Evolutionary conservation across 1,139 yeast genomes (phyloP), one percentile per base, ranked within the genome.

Genomic region (Yamadazyma triangularis): DNA sequence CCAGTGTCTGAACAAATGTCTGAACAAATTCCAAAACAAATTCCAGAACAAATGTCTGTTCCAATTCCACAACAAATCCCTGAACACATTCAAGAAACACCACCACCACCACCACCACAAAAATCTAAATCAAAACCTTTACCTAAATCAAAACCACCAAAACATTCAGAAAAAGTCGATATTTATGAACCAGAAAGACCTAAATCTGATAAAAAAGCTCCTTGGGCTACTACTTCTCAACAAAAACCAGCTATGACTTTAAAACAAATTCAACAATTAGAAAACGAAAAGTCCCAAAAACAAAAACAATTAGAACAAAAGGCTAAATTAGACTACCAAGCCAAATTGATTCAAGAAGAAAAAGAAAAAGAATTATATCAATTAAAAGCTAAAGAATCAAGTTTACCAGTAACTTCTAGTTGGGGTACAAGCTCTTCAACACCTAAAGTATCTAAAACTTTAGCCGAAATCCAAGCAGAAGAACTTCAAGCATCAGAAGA

Each of bases 221-320:
- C 83, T 25, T 77, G 82, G 82, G 81, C 82, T 5, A 22, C 23
- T 8, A 43, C 58, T 21, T 41, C 53, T 10, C 45, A 57, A 13
- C 58, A 66, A 32, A 24, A 36, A 8, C 79, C 81, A 25, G 53
- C 68, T n/a, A 58, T 79, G 36, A 68, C 86, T 1, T 61, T 85
- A 42, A 74, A 77, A 36, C 86, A 85, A 50, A 80, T 85, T 40
- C 91, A 82, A 53, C 73, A 67, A 39, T 56, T 79, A 37, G 93
- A 83, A 49, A 80, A 79, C 26, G 76, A 72, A 35, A 76, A 65
- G 41, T 47, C 56, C 24, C 62, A 56, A 27, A 64, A 61, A 38
- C 67, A 62, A 42, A 64, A 53, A 39, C 56, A 59, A 39, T 31
- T 53, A 15, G 66, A 64, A 35, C 48, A 53, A 6, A 63, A 61